Base-by-base conservation (phyloP, 2,329 filamentous ascomycete genomes). In the Thelonectria discophora region DNA sequence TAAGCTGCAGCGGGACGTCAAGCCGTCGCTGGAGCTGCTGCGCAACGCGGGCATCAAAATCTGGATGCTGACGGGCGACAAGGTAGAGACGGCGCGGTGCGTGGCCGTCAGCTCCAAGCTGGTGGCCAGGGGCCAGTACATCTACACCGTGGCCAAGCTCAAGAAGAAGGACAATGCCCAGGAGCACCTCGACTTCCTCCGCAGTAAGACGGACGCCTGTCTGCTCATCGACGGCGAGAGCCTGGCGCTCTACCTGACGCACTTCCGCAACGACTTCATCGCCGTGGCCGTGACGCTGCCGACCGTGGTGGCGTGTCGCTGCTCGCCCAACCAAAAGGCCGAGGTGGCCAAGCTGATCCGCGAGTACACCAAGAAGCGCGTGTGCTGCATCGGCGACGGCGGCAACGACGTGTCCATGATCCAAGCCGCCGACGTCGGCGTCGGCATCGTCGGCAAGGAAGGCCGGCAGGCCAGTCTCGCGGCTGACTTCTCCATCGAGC, bases 361-460 rank as follows among this genome's bases (percentile, higher is more conserved):
- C 63, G 87, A 91, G 52, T 90, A 92, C 77, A 99, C 95, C 18
- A 93, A 92, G 77, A 98, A 98, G 78, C 90, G 96, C 13, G 92
- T 98, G 15, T 97, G 94, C 79, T 98, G 95, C 74, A 99, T 99
- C 69, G 95, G 95, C 39, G 95, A 99, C 73, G 95, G 95, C 67
- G 95, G 96, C 70, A 99, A 99, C 78, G 96, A 99, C 75, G 95
- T 99, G 5, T 94, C 90, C 69, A 99, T 99, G 95, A 99, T 99
- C 69, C 95, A 98, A 81, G 94, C 95, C 8, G 95, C 96, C 1
- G 95, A 99, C 73, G 94, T 99, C 0, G 96, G 96, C 63, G 94
- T 99, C 24, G 95, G 95, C 63, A 99, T 99, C 64, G 95, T 98
- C 1, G 95, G 95, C 62, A 99, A 99, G 81, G 95, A 99, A 81